These are phyloP conservation scores for Blastocystis sp. DNA, from an alignment of 352 stramenopile genomes.

Conservation along the genomic window DNA sequence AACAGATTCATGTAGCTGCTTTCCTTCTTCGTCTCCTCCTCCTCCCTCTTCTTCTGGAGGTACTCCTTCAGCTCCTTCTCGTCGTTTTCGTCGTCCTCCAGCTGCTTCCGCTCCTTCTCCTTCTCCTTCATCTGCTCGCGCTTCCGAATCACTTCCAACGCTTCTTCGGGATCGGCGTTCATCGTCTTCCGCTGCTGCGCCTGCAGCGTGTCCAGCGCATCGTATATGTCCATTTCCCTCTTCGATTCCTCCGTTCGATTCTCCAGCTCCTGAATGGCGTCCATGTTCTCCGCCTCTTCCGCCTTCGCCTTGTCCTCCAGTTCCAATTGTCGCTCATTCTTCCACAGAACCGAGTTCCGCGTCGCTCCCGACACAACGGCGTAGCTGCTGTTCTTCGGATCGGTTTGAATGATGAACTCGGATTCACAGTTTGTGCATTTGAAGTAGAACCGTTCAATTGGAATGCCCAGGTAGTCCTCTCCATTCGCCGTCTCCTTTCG, in stretches of 20 bases:
- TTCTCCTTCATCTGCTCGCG: conserved; percentile 73
- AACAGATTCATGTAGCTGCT: conserved; percentile 11
- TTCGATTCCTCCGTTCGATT: conserved; percentile 97
- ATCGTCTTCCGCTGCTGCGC: conserved; percentile 87
- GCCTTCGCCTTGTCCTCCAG: conserved; percentile 80
- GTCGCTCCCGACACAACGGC: conserved; percentile 92
- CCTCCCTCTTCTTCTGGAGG: neutral
- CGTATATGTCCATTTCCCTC: conserved; percentile 97
- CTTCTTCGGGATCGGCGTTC: conserved; percentile 74
- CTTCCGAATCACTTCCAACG: conserved; percentile 38
- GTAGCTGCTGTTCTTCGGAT: conserved; percentile 97
- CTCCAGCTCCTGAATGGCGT: conserved; percentile 96
- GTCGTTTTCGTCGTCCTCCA: conserved; percentile 17
- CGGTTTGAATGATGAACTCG: conserved; percentile 96
- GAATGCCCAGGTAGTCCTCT: conserved; percentile 93
- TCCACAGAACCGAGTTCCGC: conserved; percentile 95
- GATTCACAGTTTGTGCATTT: conserved; percentile 91
- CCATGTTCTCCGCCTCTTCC: conserved; percentile 90
- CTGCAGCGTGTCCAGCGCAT: conserved; percentile 96
- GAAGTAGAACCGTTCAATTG: conserved; percentile 96
- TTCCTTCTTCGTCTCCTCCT: conserved; percentile 5
- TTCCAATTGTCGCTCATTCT: conserved; percentile 84
- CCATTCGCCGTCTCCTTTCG: conserved; percentile 94
- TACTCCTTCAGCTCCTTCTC: conserved; percentile 28
- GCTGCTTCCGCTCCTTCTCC: neutral